phyloP scores from a whole-genome alignment of 257 asterid species.

The Apocynum venetum region DNA sequence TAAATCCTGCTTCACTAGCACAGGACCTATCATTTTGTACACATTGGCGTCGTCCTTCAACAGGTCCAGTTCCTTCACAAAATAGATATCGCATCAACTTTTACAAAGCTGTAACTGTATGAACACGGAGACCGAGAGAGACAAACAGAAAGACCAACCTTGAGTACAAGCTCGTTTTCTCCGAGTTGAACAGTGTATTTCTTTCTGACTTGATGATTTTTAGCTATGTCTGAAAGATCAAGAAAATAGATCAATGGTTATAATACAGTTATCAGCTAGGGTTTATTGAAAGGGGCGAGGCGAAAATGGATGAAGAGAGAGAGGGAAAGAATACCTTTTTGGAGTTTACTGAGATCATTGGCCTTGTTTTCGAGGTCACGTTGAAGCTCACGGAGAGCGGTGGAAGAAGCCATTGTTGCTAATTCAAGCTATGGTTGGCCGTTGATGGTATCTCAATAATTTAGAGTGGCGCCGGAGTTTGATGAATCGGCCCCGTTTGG shows the following conservation, averaged over 20 bases:
- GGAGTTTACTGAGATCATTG: slow-evolving; percentile 69
- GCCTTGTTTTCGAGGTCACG: slow-evolving; percentile 91
- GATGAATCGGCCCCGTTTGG: neutral
- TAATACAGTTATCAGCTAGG: neutral
- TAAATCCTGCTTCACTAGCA: slow-evolving; percentile 92
- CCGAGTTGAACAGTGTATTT: slow-evolving; percentile 93
- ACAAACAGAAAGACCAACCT: slow-evolving; percentile 50
- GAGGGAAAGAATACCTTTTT: slow-evolving; percentile 44
- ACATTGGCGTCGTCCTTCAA: slow-evolving; percentile 90
- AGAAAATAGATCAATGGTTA: neutral
- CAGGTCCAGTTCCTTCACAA: slow-evolving; percentile 74
- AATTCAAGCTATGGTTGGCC: neutral
- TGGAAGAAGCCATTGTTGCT: slow-evolving; percentile 34
- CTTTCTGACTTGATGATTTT: slow-evolving; percentile 89
- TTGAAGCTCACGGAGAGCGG: slow-evolving; percentile 58
- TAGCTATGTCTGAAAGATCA: slow-evolving; percentile 46
- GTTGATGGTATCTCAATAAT: neutral
- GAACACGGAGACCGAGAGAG: neutral
- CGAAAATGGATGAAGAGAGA: neutral
- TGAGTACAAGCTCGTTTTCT: slow-evolving; percentile 93
- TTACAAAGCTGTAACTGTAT: neutral
- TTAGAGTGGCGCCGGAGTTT: neutral
- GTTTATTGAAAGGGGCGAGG: neutral
- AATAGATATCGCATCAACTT: neutral
- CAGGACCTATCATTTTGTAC: slow-evolving; percentile 90